These are phyloP conservation scores for Podaxis sp. DNA, from an alignment of 768 basidiomycete genomes.

Conservation along the genomic window DNA sequence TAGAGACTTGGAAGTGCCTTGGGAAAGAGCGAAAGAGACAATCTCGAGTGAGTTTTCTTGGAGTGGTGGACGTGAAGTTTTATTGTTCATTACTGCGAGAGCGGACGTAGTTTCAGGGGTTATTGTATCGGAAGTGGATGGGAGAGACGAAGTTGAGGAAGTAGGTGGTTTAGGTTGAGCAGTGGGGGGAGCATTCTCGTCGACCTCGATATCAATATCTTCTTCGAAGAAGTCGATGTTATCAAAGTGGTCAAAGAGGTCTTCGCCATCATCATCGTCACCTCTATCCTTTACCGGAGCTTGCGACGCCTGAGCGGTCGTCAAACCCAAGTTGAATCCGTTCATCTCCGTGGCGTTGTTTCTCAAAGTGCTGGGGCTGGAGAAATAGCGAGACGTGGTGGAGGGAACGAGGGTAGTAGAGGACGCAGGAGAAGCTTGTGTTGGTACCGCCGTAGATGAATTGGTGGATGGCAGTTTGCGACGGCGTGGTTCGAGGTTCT, in stretches of 20 bases:
- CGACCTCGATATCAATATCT: background rate
- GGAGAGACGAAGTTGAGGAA: background rate
- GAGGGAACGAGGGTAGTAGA: constrained; percentile 15
- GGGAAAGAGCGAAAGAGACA: constrained; percentile 11
- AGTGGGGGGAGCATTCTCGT: constrained; percentile 8
- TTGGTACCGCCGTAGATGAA: background rate
- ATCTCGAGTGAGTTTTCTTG: constrained; percentile 8
- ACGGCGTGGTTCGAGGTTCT: constrained; percentile 33
- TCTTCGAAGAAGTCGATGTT: constrained; percentile 1
- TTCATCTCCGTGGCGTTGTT: constrained; percentile 2
- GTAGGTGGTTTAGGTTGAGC: background rate
- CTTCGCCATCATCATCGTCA: background rate
- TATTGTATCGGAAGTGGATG: background rate
- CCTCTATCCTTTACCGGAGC: background rate
- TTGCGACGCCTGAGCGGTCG: constrained; percentile 8
- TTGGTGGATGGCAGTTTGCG: constrained; percentile 27
- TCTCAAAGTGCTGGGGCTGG: constrained; percentile 9
- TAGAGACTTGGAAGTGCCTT: background rate
- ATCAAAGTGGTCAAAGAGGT: constrained; percentile 9
- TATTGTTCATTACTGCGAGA: background rate
- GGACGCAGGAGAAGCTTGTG: constrained; percentile 2
- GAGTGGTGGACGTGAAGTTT: background rate
- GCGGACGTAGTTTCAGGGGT: too few species aligned
- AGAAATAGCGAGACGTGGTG: constrained; percentile 9
- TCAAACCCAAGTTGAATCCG: background rate